Percentiles rank a stretch among this genome's conserved stretches.
Conservation (phyloP, 1,284 basidiomycete species). For the Ceratobasidium sp. region DNA sequence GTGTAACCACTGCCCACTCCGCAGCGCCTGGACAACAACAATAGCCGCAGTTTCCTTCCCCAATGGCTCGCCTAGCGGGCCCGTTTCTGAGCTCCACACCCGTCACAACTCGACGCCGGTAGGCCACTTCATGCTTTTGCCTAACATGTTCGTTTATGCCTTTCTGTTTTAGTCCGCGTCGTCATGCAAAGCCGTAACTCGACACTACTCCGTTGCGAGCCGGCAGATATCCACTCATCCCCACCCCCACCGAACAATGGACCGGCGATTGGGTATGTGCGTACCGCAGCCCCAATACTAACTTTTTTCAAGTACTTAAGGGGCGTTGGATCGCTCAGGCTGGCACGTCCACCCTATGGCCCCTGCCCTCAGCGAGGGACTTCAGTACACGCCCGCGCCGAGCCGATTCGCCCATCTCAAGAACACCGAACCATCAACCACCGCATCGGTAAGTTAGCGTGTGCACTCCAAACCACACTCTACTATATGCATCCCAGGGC, state of each 20-base stretch:
- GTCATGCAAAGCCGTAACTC: no score
- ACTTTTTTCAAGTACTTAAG: neutral
- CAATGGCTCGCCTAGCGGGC: no score
- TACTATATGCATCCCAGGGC: constrained; percentile 1
- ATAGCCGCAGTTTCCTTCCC: no score
- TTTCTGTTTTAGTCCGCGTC: no score
- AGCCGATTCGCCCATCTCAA: constrained; percentile 26
- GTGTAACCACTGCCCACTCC: no score
- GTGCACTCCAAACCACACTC: neutral
- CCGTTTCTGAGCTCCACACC: no score
- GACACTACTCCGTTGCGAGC: neutral
- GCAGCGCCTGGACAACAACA: no score
- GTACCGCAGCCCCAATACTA: neutral
- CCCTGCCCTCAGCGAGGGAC: neutral
- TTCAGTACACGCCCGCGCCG: neutral
- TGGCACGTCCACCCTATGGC: neutral
- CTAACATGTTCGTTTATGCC: no score
- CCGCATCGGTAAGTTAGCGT: constrained; percentile 9
- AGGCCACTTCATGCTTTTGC: no score
- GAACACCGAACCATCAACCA: constrained; percentile 3
- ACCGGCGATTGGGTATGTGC: constrained; percentile 10
- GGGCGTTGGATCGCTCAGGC: no score
- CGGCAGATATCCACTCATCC: neutral
- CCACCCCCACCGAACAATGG: neutral
- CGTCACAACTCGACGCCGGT: no score